phyloP scores from a whole-genome alignment of 345 rosid species.

The Eucalyptus decipiens region DNA sequence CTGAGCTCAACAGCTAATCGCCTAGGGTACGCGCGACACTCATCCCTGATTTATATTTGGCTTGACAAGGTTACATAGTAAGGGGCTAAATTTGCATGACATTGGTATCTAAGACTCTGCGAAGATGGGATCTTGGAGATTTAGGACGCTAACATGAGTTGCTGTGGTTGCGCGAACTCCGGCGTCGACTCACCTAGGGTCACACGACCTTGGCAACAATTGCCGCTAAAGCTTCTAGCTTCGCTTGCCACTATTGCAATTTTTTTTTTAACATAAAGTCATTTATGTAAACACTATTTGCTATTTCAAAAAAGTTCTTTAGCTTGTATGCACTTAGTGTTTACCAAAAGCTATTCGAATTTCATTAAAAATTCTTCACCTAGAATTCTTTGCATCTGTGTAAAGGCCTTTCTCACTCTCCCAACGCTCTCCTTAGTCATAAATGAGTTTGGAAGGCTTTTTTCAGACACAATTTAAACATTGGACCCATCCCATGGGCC shows the following conservation, averaged over 20 bases:
- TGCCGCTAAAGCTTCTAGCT: neutral
- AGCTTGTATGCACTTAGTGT: neutral
- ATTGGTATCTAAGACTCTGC: neutral
- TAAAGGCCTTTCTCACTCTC: neutral
- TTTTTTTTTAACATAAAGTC: neutral
- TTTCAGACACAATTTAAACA: neutral
- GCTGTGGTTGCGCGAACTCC: rapidly evolving
- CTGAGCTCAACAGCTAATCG: rapidly evolving
- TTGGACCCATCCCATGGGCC: neutral
- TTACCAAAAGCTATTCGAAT: neutral
- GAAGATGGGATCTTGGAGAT: neutral
- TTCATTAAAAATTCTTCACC: neutral
- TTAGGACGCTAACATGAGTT: rapidly evolving
- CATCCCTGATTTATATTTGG: neutral
- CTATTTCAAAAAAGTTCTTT: neutral
- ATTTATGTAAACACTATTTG: neutral
- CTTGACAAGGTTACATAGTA: neutral
- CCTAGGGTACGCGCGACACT: rapidly evolving
- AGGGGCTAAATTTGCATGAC: neutral
- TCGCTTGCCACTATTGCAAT: neutral
- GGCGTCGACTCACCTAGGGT: neutral
- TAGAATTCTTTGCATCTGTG: neutral
- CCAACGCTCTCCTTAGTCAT: neutral
- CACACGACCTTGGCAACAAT: neutral
- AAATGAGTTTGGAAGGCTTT: neutral